Percentiles rank a stretch among this genome's conserved stretches.
Evolutionary conservation across 1,284 basidiomycete genomes (phyloP).

Genomic region (Leccinum olivaceoglutinosum): DNA sequence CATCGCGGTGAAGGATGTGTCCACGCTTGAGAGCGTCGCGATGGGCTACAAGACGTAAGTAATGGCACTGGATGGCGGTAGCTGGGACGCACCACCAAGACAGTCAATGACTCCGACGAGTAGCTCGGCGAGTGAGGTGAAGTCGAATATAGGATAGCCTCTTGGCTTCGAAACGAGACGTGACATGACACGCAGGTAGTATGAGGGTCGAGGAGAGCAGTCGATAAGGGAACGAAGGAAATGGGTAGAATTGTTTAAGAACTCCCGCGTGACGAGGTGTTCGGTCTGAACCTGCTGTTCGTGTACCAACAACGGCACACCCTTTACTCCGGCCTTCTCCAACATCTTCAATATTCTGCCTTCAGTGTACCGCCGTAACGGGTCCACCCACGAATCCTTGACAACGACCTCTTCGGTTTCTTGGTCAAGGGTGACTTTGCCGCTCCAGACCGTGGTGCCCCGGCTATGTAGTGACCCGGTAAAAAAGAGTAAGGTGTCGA

Average conservation of each 20-base stretch:
- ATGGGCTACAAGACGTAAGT: slow-evolving; percentile 2
- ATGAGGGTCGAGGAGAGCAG: background rate
- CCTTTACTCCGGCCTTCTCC: background rate
- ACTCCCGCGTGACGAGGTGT: background rate
- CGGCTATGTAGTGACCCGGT: background rate
- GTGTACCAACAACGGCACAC: background rate
- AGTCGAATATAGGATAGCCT: background rate
- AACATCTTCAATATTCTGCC: background rate
- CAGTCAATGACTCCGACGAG: background rate
- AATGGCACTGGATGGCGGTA: background rate
- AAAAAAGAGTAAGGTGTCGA: background rate
- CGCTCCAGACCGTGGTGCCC: background rate
- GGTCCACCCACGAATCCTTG: background rate
- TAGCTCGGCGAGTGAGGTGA: background rate
- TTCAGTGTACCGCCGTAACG: background rate
- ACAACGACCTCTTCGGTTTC: background rate
- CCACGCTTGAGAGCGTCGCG: background rate
- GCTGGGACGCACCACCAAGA: background rate
- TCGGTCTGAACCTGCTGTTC: background rate
- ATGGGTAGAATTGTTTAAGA: background rate
- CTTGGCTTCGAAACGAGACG: background rate
- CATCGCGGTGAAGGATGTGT: background rate
- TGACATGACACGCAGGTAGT: background rate
- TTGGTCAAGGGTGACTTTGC: background rate
- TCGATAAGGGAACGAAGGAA: background rate